Conservation (phyloP, 768 basidiomycete species). For the Antrodiella citrinella region DNA sequence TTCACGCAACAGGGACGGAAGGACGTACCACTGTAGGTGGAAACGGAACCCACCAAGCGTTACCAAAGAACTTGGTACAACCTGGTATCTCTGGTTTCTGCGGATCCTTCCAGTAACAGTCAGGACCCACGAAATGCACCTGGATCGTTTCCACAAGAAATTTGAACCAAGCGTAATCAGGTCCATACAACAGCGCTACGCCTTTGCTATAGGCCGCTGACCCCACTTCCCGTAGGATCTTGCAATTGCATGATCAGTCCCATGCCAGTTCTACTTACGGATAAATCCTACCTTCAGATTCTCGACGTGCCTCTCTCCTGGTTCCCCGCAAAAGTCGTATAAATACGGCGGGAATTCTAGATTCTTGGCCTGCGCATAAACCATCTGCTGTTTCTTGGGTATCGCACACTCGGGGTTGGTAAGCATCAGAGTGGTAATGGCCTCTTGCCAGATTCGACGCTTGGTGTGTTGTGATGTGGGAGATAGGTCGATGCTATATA, state of each 20-base stretch:
- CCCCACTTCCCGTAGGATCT: constrained; percentile 75
- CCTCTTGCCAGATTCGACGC: constrained; percentile 76
- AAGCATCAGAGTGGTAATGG: constrained; percentile 57
- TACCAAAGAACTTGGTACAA: constrained; percentile 55
- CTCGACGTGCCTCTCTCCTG: constrained; percentile 67
- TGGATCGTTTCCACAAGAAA: constrained; percentile 46
- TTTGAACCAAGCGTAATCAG: constrained; percentile 38
- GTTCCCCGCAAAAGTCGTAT: constrained; percentile 50
- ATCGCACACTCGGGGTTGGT: constrained; percentile 53
- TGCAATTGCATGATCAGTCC: background rate
- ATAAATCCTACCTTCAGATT: constrained; percentile 78
- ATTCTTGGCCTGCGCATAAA: constrained; percentile 49
- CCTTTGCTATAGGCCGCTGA: constrained; percentile 45
- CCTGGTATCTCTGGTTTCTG: constrained; percentile 21
- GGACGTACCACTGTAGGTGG: constrained; percentile 56
- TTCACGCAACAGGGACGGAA: background rate
- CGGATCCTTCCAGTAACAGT: constrained; percentile 57
- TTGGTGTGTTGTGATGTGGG: constrained; percentile 49
- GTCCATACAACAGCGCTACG: constrained; percentile 36
- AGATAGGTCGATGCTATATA: constrained; percentile 47
- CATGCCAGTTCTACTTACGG: no score
- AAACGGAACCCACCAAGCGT: constrained; percentile 76
- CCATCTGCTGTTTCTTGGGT: constrained; percentile 46
- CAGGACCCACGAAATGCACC: constrained; percentile 55
- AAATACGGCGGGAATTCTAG: constrained; percentile 63